Percentiles rank a stretch among this genome's conserved stretches.
These are phyloP conservation scores for Ophiostoma montium DNA, from an alignment of 2,329 filamentous ascomycete genomes.

Conservation along the genomic window DNA sequence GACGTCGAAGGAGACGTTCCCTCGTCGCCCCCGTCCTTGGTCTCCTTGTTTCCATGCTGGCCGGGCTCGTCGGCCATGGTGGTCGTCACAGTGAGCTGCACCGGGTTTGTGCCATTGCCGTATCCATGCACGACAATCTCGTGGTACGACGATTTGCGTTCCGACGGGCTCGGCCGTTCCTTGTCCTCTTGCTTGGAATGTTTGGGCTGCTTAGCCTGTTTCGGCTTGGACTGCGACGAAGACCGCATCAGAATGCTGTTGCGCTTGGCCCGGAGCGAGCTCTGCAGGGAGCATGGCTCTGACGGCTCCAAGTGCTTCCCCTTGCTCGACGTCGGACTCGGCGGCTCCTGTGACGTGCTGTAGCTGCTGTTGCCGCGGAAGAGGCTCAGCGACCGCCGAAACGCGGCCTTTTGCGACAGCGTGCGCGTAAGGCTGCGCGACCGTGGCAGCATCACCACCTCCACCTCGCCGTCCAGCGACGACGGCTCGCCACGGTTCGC, in stretches of 20 bases:
- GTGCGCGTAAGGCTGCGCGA: constrained; percentile 19
- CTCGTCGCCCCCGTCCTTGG: not conserved
- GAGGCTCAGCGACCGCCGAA: constrained; percentile 22
- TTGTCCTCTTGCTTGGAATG: not conserved
- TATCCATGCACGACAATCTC: constrained; percentile 41
- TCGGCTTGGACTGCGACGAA: not conserved
- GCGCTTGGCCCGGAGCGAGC: not conserved
- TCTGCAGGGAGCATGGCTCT: not conserved
- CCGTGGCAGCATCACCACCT: constrained; percentile 11
- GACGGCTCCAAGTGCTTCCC: not conserved
- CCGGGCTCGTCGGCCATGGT: not conserved
- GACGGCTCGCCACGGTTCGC: constrained; percentile 19
- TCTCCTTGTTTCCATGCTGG: not conserved
- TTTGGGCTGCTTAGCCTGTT: no score
- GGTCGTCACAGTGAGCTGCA: constrained; percentile 1
- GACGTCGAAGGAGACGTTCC: not conserved
- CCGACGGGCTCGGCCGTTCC: not conserved
- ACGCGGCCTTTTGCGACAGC: constrained; percentile 17
- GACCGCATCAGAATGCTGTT: constrained; percentile 1
- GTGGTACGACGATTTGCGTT: constrained; percentile 21
- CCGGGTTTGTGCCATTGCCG: constrained; percentile 34
- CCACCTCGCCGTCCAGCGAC: not conserved
- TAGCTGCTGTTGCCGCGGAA: constrained; percentile 14
- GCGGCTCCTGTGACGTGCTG: not conserved
- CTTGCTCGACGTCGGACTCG: not conserved